Evolutionary conservation across 2,329 filamentous ascomycete species (phyloP), one percentile per base, ranked within the genome.

Genomic region (Fusarium stilboides): DNA sequence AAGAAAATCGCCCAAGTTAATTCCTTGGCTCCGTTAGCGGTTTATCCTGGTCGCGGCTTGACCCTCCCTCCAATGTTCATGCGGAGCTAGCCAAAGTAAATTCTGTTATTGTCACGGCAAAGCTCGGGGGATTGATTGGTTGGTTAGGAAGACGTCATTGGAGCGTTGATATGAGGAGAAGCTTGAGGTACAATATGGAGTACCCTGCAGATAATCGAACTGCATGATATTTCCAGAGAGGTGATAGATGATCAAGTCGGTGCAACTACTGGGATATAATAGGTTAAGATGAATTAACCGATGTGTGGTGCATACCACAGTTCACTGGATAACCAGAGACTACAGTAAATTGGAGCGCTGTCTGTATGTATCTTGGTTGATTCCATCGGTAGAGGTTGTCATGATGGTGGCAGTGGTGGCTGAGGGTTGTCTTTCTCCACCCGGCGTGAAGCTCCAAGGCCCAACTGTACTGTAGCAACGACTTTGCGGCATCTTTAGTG

Each of bases 141-240:
- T 22, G 8, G 13, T 26, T 14, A 24, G n/a, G 20, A 65, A 65
- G 61, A 65, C 62, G 62, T 65, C 62, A 65, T 65, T 60, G 24
- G 53, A 64, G 39, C 13, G 39, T 22, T 36, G 28, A 31, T 31
- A 59, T 59, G 53, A 65, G 53, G 62, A 34, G 62, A 59, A 59
- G 31, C 31, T 52, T 31, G 54, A 54, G 24, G 34, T 49, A 24
- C 33, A 26, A 33, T 28, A 17, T n/a, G n/a, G n/a, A n/a, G n/a
- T n/a, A n/a, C n/a, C 44, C 50, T 26, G 36, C 24, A 58, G 20
- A 19, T n/a, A 20, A 36, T 31, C 33, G 33, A 39, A 39, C 39
- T 45, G 42, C 42, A 39, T 55, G 13, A 36, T 33, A 39, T 37
- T 37, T 56, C 40, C 39, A 22, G 31, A 62, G 17, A 26, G 58